phyloP scores from a whole-genome alignment of 768 basidiomycete species.

The Lanmaoa pseudosensibilis region DNA sequence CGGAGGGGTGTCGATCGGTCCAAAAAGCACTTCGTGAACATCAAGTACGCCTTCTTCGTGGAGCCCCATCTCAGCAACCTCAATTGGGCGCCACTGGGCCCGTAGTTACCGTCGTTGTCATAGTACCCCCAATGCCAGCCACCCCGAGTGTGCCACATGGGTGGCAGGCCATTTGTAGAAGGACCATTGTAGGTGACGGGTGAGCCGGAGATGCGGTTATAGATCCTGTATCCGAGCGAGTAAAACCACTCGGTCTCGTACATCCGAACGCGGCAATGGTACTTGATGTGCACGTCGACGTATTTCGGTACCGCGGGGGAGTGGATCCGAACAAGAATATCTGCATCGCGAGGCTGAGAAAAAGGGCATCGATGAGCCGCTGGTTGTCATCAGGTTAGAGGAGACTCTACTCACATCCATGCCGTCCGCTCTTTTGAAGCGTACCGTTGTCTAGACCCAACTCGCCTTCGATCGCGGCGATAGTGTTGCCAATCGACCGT shows the following conservation, averaged over 20 bases:
- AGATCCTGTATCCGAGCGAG: conserved; percentile 10
- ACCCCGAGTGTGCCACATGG: conserved; percentile 1
- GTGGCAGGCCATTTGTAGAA: neutral
- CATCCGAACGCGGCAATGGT: conserved; percentile 1
- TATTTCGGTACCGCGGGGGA: conserved; percentile 11
- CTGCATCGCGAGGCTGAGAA: conserved; percentile 1
- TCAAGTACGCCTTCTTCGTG: conserved; percentile 8
- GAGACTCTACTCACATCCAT: neutral
- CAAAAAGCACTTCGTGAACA: conserved; percentile 10
- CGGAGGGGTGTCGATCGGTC: conserved; percentile 2
- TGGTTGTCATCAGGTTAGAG: no score
- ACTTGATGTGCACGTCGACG: conserved; percentile 19
- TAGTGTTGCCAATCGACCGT: neutral
- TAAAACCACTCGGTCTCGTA: conserved; percentile 9
- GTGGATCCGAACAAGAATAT: conserved; percentile 1
- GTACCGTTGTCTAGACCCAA: neutral
- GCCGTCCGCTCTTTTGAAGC: conserved; percentile 9
- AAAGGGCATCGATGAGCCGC: neutral
- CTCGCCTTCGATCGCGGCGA: conserved; percentile 5
- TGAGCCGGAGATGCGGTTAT: neutral
- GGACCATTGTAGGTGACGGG: neutral
- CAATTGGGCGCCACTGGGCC: neutral
- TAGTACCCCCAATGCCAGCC: conserved; percentile 18
- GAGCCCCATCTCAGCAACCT: conserved; percentile 5
- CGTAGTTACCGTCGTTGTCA: conserved; percentile 8